Base-by-base conservation (phyloP, 2,329 filamentous ascomycete genomes). In the Phialophora tarda region DNA sequence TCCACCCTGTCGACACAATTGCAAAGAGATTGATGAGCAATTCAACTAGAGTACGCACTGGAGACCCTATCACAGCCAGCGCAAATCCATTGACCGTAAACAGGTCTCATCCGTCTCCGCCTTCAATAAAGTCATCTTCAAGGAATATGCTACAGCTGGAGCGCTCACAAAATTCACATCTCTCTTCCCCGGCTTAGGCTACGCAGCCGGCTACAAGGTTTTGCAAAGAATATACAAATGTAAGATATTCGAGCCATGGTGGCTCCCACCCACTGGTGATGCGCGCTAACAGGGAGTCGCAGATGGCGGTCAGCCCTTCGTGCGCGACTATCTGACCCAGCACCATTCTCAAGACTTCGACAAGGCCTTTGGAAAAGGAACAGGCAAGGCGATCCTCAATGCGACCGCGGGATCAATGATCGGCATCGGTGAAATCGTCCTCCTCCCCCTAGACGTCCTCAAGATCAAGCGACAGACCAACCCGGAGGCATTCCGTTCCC, bases 381-480 rank as follows among this genome's bases (percentile, higher is more conserved):
- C 92, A 44, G 95, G 95, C 79, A 98, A 99, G 85, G 94, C 95
- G 14, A 93, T 99, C 75, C 91, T 99, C 91, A 92, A 97, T 82
- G 97, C 95, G 24, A 96, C 92, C 59, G 95, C 95, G 70, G 95
- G 95, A 83, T 92, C 91, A 82, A 77, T 99, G 75, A 96, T 99
- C 76, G 95, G 95, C 75, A 97, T 99, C 74, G 95, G 95, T 77
- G 95, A 99, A 83, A 96, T 99, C 71, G 87, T 99, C 32, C 87
- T 99, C 38, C 87, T 99, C 48, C 95, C 95, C 50, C 88, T 99
- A 68, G 95, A 99, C 74, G 94, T 99, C 47, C 87, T 99, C 70
- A 99, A 99, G 87, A 99, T 99, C 84, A 99, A 99, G 87, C 89
- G 95, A 75, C 95, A 99, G 84, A 99, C 95, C 73, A 99, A 99